These are phyloP conservation scores for Xylaria palmicola DNA, from an alignment of 495 filamentous ascomycete species.

Conservation along the genomic window DNA sequence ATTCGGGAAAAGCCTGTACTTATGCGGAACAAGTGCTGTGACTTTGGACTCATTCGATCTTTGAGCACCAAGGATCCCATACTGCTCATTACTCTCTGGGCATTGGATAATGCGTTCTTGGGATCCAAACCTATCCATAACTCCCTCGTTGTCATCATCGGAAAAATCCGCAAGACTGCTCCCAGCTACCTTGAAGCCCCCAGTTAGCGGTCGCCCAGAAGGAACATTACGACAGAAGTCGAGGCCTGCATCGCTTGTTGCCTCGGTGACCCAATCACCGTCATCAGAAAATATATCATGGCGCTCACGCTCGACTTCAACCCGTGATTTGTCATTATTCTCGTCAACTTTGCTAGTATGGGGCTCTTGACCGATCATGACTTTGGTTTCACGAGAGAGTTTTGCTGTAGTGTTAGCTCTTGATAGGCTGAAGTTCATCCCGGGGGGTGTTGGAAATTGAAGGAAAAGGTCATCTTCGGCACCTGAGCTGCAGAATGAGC, in stretches of 20 bases:
- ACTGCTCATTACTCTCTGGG: background rate
- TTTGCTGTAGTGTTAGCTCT: background rate
- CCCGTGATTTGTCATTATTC: background rate
- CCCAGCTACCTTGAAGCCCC: slow-evolving; percentile 30
- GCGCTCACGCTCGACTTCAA: background rate
- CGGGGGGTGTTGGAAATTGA: background rate
- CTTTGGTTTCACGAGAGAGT: background rate
- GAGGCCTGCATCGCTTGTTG: slow-evolving; percentile 27
- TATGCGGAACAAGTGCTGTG: slow-evolving; percentile 23
- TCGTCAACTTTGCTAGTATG: background rate
- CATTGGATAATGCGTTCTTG: slow-evolving; percentile 29
- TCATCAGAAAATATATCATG: slow-evolving; percentile 10
- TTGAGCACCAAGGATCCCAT: slow-evolving; percentile 15
- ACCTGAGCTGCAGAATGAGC: background rate
- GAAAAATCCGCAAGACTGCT: slow-evolving; percentile 42
- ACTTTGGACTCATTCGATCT: slow-evolving; percentile 26
- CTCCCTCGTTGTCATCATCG: slow-evolving; percentile 21
- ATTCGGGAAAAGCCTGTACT: slow-evolving; percentile 24
- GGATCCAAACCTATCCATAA: slow-evolving; percentile 18
- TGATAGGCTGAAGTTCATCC: background rate
- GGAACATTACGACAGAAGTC: background rate
- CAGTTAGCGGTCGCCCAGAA: background rate
- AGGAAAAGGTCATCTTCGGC: background rate
- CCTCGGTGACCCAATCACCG: slow-evolving; percentile 26
- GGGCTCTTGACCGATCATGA: background rate